Evolutionary conservation across 495 filamentous ascomycete genomes (phyloP).

Genomic region (Neurospora sp.): DNA sequence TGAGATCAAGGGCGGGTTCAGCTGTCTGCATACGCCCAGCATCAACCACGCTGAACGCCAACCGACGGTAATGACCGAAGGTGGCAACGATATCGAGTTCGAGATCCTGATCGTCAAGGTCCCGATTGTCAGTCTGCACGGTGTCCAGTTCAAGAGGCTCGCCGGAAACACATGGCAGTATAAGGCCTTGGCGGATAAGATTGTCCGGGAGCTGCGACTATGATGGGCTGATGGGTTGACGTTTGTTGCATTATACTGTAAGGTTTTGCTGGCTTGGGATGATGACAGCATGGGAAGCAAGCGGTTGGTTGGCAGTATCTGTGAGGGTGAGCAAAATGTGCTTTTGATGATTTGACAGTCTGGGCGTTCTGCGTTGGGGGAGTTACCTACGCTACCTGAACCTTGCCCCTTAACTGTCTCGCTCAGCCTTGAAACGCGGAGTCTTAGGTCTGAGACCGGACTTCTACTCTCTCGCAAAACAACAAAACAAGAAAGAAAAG

Average conservation of each 20-base stretch:
- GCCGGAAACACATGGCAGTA: slow-evolving; percentile 96
- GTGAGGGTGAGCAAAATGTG: not conserved
- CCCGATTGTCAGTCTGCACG: slow-evolving; percentile 82
- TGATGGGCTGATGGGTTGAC: slow-evolving; percentile 22
- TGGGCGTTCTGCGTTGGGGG: not conserved
- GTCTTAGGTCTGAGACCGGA: not conserved
- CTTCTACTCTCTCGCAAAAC: not conserved
- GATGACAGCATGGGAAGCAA: not conserved
- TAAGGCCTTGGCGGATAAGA: slow-evolving; percentile 93
- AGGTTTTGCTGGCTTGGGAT: not conserved
- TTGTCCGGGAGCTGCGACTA: slow-evolving; percentile 77
- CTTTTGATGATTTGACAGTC: not conserved
- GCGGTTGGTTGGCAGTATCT: not conserved
- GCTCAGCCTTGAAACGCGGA: not conserved
- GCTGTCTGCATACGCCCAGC: slow-evolving; percentile 75
- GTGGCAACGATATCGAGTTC: slow-evolving; percentile 63
- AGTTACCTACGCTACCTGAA: not conserved
- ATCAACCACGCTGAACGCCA: slow-evolving; percentile 46
- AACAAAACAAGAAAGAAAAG: not conserved
- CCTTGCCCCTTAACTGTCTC: not conserved
- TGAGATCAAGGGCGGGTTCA: slow-evolving; percentile 91
- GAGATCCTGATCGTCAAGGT: slow-evolving; percentile 98
- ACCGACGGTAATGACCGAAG: slow-evolving; percentile 6
- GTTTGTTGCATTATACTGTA: not conserved
- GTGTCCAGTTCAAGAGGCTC: slow-evolving; percentile 97